Percentiles rank a stretch among this genome's conserved stretches.
phyloP scores from a whole-genome alignment of 495 filamentous ascomycete genomes.

The Tuber indicum region DNA sequence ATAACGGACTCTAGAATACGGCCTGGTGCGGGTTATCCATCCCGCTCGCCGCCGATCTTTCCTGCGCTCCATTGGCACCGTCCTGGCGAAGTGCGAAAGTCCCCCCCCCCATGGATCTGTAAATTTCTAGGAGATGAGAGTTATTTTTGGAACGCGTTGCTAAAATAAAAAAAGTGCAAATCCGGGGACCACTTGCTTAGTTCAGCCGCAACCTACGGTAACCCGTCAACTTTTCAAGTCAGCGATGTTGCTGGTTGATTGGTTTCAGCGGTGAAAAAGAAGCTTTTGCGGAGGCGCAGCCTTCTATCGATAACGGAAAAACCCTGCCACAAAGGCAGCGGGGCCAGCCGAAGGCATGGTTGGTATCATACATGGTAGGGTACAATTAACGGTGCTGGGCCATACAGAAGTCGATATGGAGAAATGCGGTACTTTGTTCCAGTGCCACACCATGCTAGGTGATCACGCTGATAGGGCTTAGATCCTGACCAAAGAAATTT shows the following conservation, averaged over 20 bases:
- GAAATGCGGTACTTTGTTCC: not conserved
- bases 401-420: not conserved
- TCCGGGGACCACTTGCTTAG: not conserved
- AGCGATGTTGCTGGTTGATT: not conserved
- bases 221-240: not conserved
- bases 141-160: not conserved
- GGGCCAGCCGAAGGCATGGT: not conserved
- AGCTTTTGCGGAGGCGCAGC: not conserved
- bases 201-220: not conserved
- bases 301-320: not conserved
- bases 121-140: not conserved
- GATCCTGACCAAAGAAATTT: not conserved
- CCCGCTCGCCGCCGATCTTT: not conserved
- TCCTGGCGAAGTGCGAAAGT: not conserved
- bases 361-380: not conserved
- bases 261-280: not conserved
- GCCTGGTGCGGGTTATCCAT: not conserved
- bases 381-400: not conserved
- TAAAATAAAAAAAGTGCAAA: constrained; percentile 4
- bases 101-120: not conserved
- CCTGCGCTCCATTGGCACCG: not conserved
- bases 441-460: not conserved
- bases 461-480: not conserved
- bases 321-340: not conserved
- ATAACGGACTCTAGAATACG: not conserved